These are phyloP conservation scores for Brassica carinata DNA, from an alignment of 345 rosid genomes.

Conservation along the genomic window DNA sequence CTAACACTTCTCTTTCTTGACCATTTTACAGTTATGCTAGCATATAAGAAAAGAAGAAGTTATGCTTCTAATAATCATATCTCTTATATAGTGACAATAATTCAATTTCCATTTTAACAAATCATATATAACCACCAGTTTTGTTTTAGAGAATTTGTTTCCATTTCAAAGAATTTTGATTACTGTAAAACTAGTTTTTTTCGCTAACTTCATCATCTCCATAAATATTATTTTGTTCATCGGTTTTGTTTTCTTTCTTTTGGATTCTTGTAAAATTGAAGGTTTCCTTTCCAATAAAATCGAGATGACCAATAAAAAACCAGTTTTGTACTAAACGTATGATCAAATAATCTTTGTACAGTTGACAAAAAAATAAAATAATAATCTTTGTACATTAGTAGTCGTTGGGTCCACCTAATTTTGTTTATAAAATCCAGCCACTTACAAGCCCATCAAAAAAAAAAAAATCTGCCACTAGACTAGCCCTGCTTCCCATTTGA, in stretches of 20 bases:
- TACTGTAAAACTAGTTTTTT: neutral
- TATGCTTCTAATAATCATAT: neutral
- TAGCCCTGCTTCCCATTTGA: conserved; percentile 35
- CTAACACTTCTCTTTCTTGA: conserved; percentile 23
- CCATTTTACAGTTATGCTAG: neutral
- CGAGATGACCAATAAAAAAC: neutral
- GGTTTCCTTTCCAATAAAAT: neutral
- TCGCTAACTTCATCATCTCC: neutral
- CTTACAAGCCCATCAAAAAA: neutral
- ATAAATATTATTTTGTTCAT: too few relatives aligned
- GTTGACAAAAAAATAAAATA: too few relatives aligned
- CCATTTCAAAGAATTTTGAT: neutral
- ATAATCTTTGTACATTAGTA: neutral
- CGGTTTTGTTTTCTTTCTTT: too few relatives aligned
- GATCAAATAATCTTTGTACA: neutral
- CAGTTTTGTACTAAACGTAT: neutral
- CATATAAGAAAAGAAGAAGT: neutral
- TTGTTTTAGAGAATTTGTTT: neutral
- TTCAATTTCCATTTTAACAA: neutral
- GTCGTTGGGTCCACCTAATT: neutral
- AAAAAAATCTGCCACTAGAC: neutral
- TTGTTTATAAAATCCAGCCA: neutral
- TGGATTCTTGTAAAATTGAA: too few relatives aligned
- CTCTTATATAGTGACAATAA: neutral
- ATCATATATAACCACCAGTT: neutral